Base-by-base conservation (phyloP, 345 rosid genomes). In the Bruguiera sexangula region DNA sequence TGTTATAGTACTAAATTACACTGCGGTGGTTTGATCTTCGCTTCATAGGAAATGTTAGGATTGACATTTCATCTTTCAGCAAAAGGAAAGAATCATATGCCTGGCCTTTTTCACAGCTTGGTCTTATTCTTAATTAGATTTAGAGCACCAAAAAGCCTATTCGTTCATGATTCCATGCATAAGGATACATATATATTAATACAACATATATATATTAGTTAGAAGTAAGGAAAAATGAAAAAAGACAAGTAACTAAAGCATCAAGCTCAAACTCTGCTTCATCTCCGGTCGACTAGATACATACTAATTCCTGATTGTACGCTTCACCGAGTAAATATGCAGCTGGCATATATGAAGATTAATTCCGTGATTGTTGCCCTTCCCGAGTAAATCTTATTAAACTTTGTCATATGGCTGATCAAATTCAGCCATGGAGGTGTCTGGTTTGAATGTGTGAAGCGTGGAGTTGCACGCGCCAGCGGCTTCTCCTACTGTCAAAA, bases 401-500 rank as follows among this genome's bases (percentile, higher is more conserved):
- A 81, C 85, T 18, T 73, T 78, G 79, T 70, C 80, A 75, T 75
- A 79, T 29, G 81, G 62, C 71, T 80, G 19, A 43, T 43, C 83
- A 22, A 80, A 65, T 62, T 73, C 84, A 19, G 76, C 72, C 52
- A 46, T 80, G 67, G 54, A 29, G 27, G 82, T 20, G 65, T 74
- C 69, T 18, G 82, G 70, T 68, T 81, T 84, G 83, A 59, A 69
- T 0, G 84, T 69, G 60, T 88, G 96, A 73, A 95, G 97, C 93
- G 76, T 86, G 84, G 57, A 92, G 43, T 81, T 72, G 82, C 99
- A 95, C 58, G 94, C 92, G 67, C 79, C 84, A 16, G 87, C 99
- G 1, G 99, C 99, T 81, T 90, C 96, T 76, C 84, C 97, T 36
- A 90, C 96, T 2, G 98, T 90, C 53, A 92, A 36, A 66, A 83